Base-by-base conservation (phyloP, 2,329 filamentous ascomycete species). In the Talaromyces amestolkiae region DNA sequence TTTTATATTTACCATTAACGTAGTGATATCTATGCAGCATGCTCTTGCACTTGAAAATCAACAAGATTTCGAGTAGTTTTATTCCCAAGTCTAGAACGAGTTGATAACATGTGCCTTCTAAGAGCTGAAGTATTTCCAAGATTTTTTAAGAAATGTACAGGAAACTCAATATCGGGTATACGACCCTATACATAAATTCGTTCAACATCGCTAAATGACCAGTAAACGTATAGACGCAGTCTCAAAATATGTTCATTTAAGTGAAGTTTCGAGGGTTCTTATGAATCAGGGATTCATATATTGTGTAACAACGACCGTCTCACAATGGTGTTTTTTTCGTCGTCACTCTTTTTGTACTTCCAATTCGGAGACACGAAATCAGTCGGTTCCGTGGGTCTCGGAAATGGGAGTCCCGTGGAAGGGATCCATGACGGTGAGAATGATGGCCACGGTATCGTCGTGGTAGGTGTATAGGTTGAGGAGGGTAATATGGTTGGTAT, bases 161-260 rank as follows among this genome's bases (percentile, higher is more conserved):
- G 11, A 37, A 35, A n/a, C 3, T 43, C 1, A 19, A 33, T 11
- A 17, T 13, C 15, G 47, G 60, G 60, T 62, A 54, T 54, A n/a
- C 31, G 17, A 43, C 35, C 19, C 24, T 39, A 27, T 54, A 54
- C 35, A 54, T 54, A 22, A 53, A 39, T 3, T 24, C 19, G 33
- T 27, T 39, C 41, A 24, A n/a, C 19, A 43, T 62, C 35, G 47
- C 60, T 43, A 54, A 54, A 62, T 27, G 43, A 24, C 47, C 2
- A 41, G 27, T 19, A 33, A 22, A 43, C 11, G 1, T 33, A 10
- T 43, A 41, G 1, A 11, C 53, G 6, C 3, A 49, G 17, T 4
- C 22, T 39, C 35, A 24, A 43, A 53, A 51, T 64, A 64, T 64
- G 43, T 64, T 47, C 35, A 64, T 53, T 27, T 45, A 64, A 60